phyloP scores from a whole-genome alignment of 1,139 yeast genomes.

The Blastobotrys proliferans region DNA sequence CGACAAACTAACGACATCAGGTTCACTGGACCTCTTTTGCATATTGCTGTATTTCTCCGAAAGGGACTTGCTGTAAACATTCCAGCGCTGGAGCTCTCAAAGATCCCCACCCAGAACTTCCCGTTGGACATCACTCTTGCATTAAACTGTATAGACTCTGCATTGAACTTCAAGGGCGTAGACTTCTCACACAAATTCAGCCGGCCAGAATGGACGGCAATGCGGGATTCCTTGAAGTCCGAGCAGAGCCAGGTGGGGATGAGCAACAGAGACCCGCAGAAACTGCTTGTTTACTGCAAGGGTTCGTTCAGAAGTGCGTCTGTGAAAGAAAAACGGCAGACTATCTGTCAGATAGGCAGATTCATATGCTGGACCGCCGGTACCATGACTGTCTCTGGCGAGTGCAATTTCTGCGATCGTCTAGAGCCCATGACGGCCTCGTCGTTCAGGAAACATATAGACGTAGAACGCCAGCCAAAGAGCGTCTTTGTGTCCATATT shows the following conservation, averaged over 20 bases:
- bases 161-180: neutral
- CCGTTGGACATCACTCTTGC: constrained; percentile 1
- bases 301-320: constrained; percentile 3
- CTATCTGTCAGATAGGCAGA: neutral
- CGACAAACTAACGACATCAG: constrained; percentile 1
- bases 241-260: neutral
- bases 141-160: neutral
- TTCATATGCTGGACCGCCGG: constrained; percentile 1
- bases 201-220: neutral
- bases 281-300: constrained; percentile 3
- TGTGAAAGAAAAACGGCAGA: neutral
- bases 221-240: neutral
- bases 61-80: neutral
- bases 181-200: constrained; percentile 3
- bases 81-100: neutral
- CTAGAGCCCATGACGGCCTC: neutral
- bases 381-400: neutral
- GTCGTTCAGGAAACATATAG: neutral
- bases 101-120: neutral
- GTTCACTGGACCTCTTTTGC: neutral
- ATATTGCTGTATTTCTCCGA: neutral
- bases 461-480: neutral
- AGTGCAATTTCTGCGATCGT: neutral
- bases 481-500: neutral
- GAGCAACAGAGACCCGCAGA: neutral